Conservation (phyloP, 139 green algal genomes). For the Coelastrella sp. region DNA sequence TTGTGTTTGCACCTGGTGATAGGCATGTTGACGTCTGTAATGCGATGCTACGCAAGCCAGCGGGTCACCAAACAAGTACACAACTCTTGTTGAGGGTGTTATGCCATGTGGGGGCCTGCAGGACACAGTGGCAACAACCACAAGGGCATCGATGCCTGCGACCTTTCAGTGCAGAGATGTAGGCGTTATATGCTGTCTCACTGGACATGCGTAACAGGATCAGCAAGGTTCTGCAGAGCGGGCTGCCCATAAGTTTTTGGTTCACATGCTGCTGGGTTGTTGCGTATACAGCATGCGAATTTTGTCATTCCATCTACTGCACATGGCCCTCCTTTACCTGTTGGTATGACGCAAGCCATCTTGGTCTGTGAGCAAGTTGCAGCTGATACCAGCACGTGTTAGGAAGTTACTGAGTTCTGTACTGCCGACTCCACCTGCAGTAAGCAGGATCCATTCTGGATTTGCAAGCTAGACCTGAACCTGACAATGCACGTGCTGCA, state of each 20-base stretch:
- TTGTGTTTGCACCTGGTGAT: conserved; percentile 51
- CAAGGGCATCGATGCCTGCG: no score
- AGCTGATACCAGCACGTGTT: conserved; percentile 54
- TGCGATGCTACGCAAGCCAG: conserved; percentile 57
- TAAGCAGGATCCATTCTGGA: no score
- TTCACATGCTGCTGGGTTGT: neutral
- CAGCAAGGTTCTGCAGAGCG: no score
- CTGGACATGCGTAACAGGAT: no score
- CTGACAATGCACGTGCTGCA: no score
- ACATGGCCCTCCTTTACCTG: conserved; percentile 29
- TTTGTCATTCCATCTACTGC: no score
- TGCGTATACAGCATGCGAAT: neutral
- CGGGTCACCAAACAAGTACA: conserved; percentile 69
- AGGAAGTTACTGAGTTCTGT: conserved; percentile 64
- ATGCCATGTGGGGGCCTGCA: conserved; percentile 8
- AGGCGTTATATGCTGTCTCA: no score
- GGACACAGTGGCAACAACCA: neutral
- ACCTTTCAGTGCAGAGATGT: no score
- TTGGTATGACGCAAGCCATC: conserved; percentile 58
- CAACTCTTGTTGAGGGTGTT: conserved; percentile 18
- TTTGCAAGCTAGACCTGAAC: no score
- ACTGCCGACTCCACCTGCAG: conserved; percentile 62
- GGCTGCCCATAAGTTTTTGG: neutral
- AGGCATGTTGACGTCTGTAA: conserved; percentile 59
- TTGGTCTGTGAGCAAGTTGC: conserved; percentile 64